Evolutionary conservation across 345 rosid genomes (phyloP).

Genomic region (Adansonia digitata): DNA sequence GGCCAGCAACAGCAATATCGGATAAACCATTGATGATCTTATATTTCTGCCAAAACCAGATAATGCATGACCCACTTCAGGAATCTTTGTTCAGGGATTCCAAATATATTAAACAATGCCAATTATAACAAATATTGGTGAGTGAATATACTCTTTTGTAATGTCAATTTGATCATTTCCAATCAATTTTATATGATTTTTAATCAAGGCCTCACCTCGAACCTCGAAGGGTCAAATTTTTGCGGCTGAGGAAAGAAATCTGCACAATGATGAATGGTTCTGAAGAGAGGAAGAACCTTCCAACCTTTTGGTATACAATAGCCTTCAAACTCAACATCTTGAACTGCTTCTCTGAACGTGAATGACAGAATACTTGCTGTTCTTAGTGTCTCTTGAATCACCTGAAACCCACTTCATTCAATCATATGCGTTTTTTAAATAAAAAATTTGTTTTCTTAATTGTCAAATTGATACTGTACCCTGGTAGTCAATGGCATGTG

Average conservation of each 20-base stretch:
- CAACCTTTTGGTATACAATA: constrained; percentile 84
- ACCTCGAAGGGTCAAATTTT: constrained; percentile 84
- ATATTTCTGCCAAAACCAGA: constrained; percentile 22
- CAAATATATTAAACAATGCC: neutral
- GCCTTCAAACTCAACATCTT: constrained; percentile 81
- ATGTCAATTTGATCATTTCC: too few relatives aligned
- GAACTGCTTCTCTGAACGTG: constrained; percentile 82
- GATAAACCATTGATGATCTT: constrained; percentile 26
- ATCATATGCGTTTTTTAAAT: neutral
- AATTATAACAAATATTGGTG: neutral
- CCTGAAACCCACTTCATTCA: constrained; percentile 31
- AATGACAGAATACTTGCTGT: constrained; percentile 82
- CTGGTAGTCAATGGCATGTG: constrained; percentile 78
- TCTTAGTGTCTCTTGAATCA: constrained; percentile 91
- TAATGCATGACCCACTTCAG: constrained; percentile 21
- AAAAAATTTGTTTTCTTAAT: too few relatives aligned
- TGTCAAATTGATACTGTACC: constrained; percentile 30
- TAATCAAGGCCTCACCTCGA: constrained; percentile 45
- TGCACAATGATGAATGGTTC: constrained; percentile 73
- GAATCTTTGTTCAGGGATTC: neutral
- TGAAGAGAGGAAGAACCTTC: constrained; percentile 94
- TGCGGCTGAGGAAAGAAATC: constrained; percentile 72
- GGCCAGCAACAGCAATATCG: neutral
- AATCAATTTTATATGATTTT: neutral
- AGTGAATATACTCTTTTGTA: too few relatives aligned